Conservation (phyloP, 148 eudicot species). For the Rhododendron ovatum region DNA sequence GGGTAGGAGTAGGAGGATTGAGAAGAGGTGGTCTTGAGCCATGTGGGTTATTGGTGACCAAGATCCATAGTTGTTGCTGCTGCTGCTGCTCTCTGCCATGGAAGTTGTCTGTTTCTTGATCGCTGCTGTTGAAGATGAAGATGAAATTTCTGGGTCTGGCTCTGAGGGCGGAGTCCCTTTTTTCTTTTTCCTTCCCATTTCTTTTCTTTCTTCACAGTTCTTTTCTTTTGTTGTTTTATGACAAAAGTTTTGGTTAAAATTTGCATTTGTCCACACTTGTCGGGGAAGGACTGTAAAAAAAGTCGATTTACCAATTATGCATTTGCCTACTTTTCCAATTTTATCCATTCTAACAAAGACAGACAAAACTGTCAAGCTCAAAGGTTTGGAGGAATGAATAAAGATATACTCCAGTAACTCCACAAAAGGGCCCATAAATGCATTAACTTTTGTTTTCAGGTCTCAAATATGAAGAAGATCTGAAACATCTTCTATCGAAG, state of each 20-base stretch:
- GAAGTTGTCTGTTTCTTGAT: constrained; percentile 4
- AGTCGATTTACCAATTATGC: not conserved
- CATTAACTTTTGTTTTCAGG: not conserved
- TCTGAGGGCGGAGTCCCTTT: not conserved
- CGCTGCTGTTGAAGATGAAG: not conserved
- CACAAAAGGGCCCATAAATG: not conserved
- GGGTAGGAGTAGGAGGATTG: constrained; percentile 70
- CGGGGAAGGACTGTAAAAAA: not conserved
- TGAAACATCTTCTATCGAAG: not conserved
- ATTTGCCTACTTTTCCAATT: not conserved
- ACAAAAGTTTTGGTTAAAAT: not conserved
- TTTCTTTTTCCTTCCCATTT: constrained; percentile 8
- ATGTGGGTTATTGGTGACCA: constrained; percentile 37
- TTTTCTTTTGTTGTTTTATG: not conserved
- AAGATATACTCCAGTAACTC: not conserved
- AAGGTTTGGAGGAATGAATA: not conserved
- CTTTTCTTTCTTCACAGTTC: not conserved
- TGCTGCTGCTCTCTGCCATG: constrained; percentile 28
- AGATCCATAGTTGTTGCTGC: constrained; percentile 5
- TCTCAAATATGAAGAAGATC: not conserved
- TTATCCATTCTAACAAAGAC: not conserved
- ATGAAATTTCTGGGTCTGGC: not conserved
- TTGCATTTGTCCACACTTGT: not conserved
- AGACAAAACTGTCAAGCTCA: too few relatives aligned
- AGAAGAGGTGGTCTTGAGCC: constrained; percentile 64